Percentiles rank a stretch among this genome's conserved stretches.
Conservation (phyloP, 1,284 basidiomycete genomes). For the Cutaneotrichosporon cavernicola region DNA sequence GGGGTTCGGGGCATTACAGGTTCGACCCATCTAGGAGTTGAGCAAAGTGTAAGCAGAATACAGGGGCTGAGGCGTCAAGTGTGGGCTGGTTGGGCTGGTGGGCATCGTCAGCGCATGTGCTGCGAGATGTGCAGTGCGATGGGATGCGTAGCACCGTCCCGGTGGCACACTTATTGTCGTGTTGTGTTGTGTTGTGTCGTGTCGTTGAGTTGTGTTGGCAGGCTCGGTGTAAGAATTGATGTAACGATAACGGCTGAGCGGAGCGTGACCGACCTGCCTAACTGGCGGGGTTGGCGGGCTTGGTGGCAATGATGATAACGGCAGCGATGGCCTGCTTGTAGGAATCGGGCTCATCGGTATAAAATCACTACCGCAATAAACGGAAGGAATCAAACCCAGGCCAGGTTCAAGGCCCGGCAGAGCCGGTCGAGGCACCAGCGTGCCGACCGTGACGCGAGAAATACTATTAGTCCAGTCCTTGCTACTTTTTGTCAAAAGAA, state of each 20-base stretch:
- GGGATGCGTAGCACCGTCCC: background rate
- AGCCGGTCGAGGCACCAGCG: slow-evolving; percentile 9
- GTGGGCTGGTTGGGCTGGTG: too few species aligned
- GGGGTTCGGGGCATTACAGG: background rate
- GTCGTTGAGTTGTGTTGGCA: background rate
- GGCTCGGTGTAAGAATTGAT: background rate
- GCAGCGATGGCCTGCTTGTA: background rate
- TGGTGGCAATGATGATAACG: slow-evolving; percentile 4
- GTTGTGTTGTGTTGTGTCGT: too few species aligned
- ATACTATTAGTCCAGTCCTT: background rate
- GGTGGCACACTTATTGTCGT: background rate
- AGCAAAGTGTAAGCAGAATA: too few species aligned
- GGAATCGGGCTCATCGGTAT: background rate
- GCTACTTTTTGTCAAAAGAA: too few species aligned
- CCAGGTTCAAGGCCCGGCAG: slow-evolving; percentile 3
- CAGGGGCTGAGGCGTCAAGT: too few species aligned
- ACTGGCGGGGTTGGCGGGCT: background rate
- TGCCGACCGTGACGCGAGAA: slow-evolving; percentile 10
- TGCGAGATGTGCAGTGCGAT: background rate
- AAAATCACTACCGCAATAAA: background rate
- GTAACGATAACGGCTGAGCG: background rate
- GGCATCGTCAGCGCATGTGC: too few species aligned
- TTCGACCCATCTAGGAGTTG: background rate
- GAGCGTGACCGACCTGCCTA: slow-evolving; percentile 4
- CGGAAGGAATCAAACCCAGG: background rate